Evolutionary conservation across 2,329 filamentous ascomycete genomes (phyloP).

Genomic region (Cladosporium velox): DNA sequence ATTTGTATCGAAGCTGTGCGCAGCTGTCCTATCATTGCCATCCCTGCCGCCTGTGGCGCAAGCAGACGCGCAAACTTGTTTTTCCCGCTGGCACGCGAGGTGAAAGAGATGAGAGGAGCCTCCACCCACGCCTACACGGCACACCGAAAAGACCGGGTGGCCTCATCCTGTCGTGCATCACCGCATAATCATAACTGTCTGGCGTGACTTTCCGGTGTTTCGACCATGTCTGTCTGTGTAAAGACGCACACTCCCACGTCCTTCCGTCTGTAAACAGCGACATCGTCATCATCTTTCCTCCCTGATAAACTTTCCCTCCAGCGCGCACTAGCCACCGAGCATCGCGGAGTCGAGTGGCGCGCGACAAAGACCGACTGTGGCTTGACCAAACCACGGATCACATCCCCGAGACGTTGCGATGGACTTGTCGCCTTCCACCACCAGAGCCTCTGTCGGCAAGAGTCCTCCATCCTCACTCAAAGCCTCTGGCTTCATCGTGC

Average conservation of each 20-base stretch:
- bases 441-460: constrained; percentile 16
- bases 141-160: neutral
- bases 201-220: neutral
- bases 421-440: constrained; percentile 13
- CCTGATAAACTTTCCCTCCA: constrained; percentile 5
- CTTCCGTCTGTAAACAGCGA: neutral
- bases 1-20: neutral
- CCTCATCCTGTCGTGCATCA: neutral
- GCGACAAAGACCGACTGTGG: neutral
- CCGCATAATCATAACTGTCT: neutral
- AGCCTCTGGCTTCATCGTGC: constrained; percentile 15
- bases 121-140: neutral
- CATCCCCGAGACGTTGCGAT: constrained; percentile 19
- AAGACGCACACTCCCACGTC: neutral
- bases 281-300: neutral
- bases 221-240: neutral
- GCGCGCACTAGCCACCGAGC: constrained; percentile 9
- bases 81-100: constrained; percentile 10
- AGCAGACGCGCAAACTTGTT: constrained; percentile 9
- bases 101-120: constrained; percentile 2
- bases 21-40: neutral
- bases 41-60: constrained; percentile 8
- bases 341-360: constrained; percentile 18
- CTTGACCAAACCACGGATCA: constrained; percentile 6
- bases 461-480: constrained; percentile 20